A percentile compares a stretch with the other conserved stretches of the same genome.
These are phyloP conservation scores for Phytophthora fragariae DNA, from an alignment of 352 stramenopile species.

Conservation along the genomic window DNA sequence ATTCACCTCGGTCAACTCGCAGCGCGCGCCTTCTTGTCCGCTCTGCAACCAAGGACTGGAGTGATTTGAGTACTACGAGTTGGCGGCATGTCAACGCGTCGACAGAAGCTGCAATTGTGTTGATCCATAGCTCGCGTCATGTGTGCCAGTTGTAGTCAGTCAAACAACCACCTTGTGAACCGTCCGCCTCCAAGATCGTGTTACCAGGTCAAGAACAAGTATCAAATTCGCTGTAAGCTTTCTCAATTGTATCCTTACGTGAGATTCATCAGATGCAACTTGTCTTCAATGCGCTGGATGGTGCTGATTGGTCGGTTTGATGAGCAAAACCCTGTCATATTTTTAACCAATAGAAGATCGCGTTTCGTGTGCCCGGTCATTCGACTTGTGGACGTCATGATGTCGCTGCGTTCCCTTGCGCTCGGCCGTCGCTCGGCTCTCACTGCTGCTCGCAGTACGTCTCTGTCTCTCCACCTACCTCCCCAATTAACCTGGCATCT, in stretches of 20 bases:
- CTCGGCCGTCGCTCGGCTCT: slow-evolving; percentile 18
- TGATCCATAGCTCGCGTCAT: slow-evolving; percentile 3
- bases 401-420: slow-evolving; percentile 34
- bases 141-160: slow-evolving; percentile 10
- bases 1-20: slow-evolving; percentile 77
- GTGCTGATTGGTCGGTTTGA: slow-evolving; percentile 8
- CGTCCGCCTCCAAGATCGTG: slow-evolving; percentile 21
- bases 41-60: slow-evolving; percentile 87
- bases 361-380: neutral
- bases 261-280: neutral
- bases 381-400: slow-evolving; percentile 20
- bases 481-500: neutral
- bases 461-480: neutral
- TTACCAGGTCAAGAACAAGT: slow-evolving; percentile 2
- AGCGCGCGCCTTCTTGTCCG: slow-evolving; percentile 76
- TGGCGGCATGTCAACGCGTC: too few relatives aligned
- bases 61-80: slow-evolving; percentile 30
- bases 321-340: neutral
- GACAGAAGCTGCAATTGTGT: neutral
- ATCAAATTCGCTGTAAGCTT: slow-evolving; percentile 19
- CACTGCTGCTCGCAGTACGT: slow-evolving; percentile 32
- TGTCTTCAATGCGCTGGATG: slow-evolving; percentile 22
- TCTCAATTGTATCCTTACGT: slow-evolving; percentile 6
- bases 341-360: neutral
- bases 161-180: slow-evolving; percentile 1